Percentiles rank a stretch among this genome's conserved stretches.
Evolutionary conservation across 768 basidiomycete genomes (phyloP).

Genomic region (Cyathus striatus): DNA sequence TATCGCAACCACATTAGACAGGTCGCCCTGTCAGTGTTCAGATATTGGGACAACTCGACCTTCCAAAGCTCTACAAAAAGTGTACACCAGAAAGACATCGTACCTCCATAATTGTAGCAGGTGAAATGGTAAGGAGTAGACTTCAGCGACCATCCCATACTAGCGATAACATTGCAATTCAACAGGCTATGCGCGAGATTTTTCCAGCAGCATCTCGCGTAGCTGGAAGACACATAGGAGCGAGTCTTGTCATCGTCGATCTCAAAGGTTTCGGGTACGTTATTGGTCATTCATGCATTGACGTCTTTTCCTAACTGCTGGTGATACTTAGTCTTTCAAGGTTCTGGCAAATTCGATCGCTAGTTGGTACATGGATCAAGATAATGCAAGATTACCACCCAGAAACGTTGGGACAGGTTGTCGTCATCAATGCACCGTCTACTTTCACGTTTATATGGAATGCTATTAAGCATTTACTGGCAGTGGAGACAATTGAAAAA

Average conservation of each 20-base stretch:
- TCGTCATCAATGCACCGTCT: conserved; percentile 67
- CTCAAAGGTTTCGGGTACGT: conserved; percentile 65
- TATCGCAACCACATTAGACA: no score
- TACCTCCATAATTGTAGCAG: conserved; percentile 60
- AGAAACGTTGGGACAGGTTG: conserved; percentile 76
- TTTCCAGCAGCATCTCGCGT: conserved; percentile 60
- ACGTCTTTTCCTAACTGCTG: no score
- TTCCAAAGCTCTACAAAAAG: conserved; percentile 49
- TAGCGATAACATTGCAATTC: no score
- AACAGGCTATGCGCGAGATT: conserved; percentile 55
- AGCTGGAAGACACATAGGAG: conserved; percentile 44
- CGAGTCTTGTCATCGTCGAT: conserved; percentile 62
- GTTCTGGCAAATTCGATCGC: conserved; percentile 72
- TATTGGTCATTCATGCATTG: no score
- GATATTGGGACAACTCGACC: conserved; percentile 53
- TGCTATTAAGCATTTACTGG: conserved; percentile 64
- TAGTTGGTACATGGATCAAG: conserved; percentile 61
- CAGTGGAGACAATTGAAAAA: conserved; percentile 67
- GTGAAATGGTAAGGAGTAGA: conserved; percentile 46
- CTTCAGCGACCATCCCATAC: not conserved
- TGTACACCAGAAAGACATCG: conserved; percentile 59
- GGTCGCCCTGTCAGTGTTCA: conserved; percentile 73
- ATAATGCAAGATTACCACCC: conserved; percentile 78
- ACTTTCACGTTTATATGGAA: conserved; percentile 73
- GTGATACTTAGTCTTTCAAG: conserved; percentile 28